A percentile compares a stretch with the other conserved stretches of the same genome.
Evolutionary conservation across 257 asterid genomes (phyloP).

Genomic region (Solanum etuberosum): DNA sequence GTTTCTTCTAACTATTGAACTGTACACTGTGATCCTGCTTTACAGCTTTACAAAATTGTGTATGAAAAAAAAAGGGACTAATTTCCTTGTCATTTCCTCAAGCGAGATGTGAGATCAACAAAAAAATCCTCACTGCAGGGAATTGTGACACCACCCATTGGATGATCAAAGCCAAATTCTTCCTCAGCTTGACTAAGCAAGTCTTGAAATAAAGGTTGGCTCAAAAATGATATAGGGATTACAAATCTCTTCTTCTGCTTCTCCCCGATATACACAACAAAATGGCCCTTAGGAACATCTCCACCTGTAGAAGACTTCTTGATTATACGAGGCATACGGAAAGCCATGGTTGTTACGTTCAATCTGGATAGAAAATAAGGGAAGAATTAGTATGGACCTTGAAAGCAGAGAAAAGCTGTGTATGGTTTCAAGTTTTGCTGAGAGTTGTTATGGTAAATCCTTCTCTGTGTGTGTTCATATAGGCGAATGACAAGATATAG

Average conservation of each 20-base stretch:
- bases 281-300: slow-evolving; percentile 50
- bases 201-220: not conserved
- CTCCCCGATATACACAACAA: slow-evolving; percentile 14
- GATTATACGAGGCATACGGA: not conserved
- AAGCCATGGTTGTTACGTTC: not conserved
- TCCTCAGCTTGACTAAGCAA: not conserved
- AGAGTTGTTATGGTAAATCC: not conserved
- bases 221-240: not conserved
- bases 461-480: not conserved
- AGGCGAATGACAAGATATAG: not conserved
- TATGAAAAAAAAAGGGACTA: not conserved
- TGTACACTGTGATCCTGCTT: not conserved
- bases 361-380: not conserved
- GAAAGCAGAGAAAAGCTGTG: not conserved
- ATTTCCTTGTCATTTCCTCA: not conserved
- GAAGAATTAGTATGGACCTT: not conserved
- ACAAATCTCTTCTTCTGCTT: not conserved
- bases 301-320: not conserved
- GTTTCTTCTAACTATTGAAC: not conserved
- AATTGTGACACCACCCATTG: not conserved
- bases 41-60: not conserved
- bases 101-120: not conserved
- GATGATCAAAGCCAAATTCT: not conserved
- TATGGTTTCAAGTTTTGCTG: not conserved
- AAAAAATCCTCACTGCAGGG: not conserved